Evolutionary conservation across 2,329 filamentous ascomycete species (phyloP), one percentile per base, ranked within the genome.

Genomic region (Lomentospora prolificans): DNA sequence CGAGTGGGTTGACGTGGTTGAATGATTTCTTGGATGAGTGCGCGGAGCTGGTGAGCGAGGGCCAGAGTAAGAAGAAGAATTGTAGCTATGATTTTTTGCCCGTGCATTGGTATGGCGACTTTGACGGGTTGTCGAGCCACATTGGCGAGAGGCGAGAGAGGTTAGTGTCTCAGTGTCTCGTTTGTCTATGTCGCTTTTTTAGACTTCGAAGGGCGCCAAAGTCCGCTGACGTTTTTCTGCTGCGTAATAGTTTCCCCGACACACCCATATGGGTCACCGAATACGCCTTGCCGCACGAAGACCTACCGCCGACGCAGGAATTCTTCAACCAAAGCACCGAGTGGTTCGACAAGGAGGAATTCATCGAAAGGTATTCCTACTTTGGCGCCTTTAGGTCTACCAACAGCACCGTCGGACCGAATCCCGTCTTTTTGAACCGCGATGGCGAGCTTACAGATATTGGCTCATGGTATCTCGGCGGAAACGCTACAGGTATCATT

Each of bases 221-320:
- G 3, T 19, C 17, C 30, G 12, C 19, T 33, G 6, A 39, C 5
- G 10, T 39, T 9, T 3, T 24, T 36, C 12, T 55, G 17, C 31
- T 41, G 30, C 52, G 14, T 6, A 4, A 27, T 51, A 82, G 79
- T 22, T 85, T 81, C 66, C 83, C 82, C 7, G 75, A 79, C 58
- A 72, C 74, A 31, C 75, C 78, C 3, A 80, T 91, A 58, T 92
- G 88, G 89, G 74, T 92, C 9, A 92, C 89, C 25, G 89, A 94
- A 69, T 90, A 86, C 66, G 87, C 85, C 36, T 76, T 77, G 55
- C 72, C 81, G 56, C 68, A 85, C 59, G 74, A 80, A 62, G 71
- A 76, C 25, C 74, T 89, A 14, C 58, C 66, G 1, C 69, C 75
- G 0, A 85, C 84, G 0, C 79, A 89, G 64, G 61, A 65, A 0